phyloP scores from a whole-genome alignment of 164 flowering plant genomes.

The Nymphaea colorata region DNA sequence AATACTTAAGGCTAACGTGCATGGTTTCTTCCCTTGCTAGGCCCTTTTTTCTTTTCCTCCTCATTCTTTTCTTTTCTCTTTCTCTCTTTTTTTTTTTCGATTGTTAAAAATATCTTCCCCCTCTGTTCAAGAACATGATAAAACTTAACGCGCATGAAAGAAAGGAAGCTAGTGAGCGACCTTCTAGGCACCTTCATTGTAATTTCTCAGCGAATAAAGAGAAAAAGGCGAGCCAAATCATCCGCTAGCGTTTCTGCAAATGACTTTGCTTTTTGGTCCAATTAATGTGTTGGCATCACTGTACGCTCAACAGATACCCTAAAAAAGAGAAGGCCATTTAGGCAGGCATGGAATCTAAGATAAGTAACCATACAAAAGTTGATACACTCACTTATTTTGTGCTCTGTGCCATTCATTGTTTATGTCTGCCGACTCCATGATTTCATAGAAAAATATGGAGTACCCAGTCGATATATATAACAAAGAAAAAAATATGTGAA shows the following conservation, averaged over 20 bases:
- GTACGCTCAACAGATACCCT: too few species aligned
- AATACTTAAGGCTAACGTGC: conserved; percentile 4
- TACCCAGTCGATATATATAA: too few species aligned
- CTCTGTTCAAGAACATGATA: neutral
- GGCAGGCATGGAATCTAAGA: too few species aligned
- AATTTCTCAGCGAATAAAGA: conserved; percentile 53
- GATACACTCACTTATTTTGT: too few species aligned
- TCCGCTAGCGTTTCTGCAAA: conserved; percentile 16
- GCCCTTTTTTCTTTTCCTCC: conserved; percentile 11
- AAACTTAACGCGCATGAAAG: conserved; percentile 22
- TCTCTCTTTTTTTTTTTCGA: too few species aligned
- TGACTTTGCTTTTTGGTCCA: conserved; percentile 2
- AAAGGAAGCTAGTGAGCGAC: neutral
- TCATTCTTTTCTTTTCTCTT: conserved; percentile 3
- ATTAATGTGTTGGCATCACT: neutral
- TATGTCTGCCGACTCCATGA: too few species aligned
- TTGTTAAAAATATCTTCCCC: too few species aligned
- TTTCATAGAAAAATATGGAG: too few species aligned
- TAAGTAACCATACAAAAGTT: too few species aligned
- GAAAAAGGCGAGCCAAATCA: conserved; percentile 22
- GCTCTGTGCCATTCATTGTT: too few species aligned
- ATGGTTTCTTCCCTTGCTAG: conserved; percentile 3
- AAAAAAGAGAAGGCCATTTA: too few species aligned
- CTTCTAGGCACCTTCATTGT: conserved; percentile 31
- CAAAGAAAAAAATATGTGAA: too few species aligned